A percentile compares a stretch with the other conserved stretches of the same genome.
phyloP scores from a whole-genome alignment of 441 rosid species.

The Arabidopsis hybrid region DNA sequence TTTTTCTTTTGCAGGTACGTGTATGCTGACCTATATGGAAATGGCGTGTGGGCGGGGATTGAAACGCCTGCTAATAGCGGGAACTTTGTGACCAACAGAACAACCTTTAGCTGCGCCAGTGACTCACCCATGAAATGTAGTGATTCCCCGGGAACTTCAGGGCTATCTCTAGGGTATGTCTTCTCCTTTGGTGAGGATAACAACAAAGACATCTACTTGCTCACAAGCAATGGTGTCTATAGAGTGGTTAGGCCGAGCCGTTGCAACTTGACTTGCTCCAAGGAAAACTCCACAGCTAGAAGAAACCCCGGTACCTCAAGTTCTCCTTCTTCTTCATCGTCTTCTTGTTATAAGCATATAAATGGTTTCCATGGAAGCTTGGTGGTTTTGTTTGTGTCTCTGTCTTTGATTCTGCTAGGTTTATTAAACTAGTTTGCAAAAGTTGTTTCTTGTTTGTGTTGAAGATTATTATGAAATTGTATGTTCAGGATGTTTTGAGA shows the following conservation, averaged over 20 bases:
- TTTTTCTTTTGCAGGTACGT: conserved; percentile 65
- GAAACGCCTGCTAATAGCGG: conserved; percentile 84
- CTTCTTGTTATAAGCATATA: conserved; percentile 34
- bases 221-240: conserved; percentile 76
- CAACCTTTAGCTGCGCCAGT: conserved; percentile 67
- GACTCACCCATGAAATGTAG: conserved; percentile 80
- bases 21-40: conserved; percentile 78
- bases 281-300: conserved; percentile 61
- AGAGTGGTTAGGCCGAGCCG: conserved; percentile 89
- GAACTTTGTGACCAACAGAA: conserved; percentile 59
- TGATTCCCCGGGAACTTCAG: conserved; percentile 56
- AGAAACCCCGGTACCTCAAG: conserved; percentile 51
- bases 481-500: conserved; percentile 36
- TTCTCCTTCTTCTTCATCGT: conserved; percentile 51
- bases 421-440: conserved; percentile 35
- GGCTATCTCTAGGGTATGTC: conserved; percentile 71
- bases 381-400: conserved; percentile 46
- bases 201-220: conserved; percentile 67
- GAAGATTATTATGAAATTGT: conserved; percentile 8
- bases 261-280: conserved; percentile 76
- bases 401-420: conserved; percentile 52
- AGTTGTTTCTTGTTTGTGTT: conserved; percentile 26
- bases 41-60: conserved; percentile 68
- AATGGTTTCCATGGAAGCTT: conserved; percentile 37
- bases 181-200: conserved; percentile 91